A percentile compares a stretch with the other conserved stretches of the same genome.
phyloP scores from a whole-genome alignment of 129 eudicot species.

The Flaveria bidentis region DNA sequence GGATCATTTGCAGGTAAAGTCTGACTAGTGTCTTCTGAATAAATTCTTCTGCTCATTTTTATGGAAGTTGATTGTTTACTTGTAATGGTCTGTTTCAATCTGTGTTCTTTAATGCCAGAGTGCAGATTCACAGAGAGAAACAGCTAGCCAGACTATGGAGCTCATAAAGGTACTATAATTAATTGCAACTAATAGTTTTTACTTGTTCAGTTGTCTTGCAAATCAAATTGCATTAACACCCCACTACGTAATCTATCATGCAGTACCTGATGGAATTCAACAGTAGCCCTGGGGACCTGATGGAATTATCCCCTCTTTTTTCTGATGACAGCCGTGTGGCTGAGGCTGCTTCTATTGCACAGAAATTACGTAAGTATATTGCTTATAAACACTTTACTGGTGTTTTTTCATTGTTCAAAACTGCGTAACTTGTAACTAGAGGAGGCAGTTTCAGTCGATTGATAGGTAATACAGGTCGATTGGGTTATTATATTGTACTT shows the following conservation, averaged over 20 bases:
- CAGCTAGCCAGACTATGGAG: constrained; percentile 97
- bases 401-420: not conserved
- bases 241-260: constrained; percentile 26
- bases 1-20: constrained; percentile 93
- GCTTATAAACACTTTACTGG: constrained; percentile 4
- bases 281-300: constrained; percentile 95
- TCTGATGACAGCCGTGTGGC: constrained; percentile 99
- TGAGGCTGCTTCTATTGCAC: constrained; percentile 98
- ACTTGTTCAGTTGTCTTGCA: not conserved
- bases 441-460: not conserved
- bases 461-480: not conserved
- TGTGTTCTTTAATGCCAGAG: constrained; percentile 57
- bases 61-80: constrained; percentile 6
- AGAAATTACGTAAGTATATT: constrained; percentile 75
- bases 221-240: constrained; percentile 19
- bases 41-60: constrained; percentile 14
- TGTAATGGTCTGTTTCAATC: constrained; percentile 19
- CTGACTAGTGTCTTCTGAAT: constrained; percentile 12
- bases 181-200: not conserved
- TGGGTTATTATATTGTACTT: constrained; percentile 1
- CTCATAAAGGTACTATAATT: constrained; percentile 76
- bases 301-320: constrained; percentile 95
- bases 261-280: constrained; percentile 98
- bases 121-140: constrained; percentile 98
- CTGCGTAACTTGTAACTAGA: constrained; percentile 5